These are phyloP conservation scores for Penicillium psychrosexuale DNA, from an alignment of 2,329 filamentous ascomycete genomes.

Conservation along the genomic window DNA sequence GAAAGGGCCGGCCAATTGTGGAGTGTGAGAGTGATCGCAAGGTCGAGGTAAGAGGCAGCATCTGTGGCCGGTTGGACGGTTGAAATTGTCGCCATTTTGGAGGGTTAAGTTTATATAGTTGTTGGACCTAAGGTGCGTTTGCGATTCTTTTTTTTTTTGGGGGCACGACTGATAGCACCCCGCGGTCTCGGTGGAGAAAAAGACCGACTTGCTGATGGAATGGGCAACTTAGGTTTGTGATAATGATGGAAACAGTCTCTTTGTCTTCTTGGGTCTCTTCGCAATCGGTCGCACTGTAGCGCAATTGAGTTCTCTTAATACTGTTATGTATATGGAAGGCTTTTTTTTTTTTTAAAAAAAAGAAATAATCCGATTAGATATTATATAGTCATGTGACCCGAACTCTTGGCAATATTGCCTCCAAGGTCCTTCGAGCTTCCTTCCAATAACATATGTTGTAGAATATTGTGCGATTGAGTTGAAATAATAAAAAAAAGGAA, in stretches of 20 bases:
- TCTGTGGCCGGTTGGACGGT: slow-evolving; percentile 42
- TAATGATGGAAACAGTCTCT: neutral
- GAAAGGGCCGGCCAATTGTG: slow-evolving; percentile 85
- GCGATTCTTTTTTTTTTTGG: neutral
- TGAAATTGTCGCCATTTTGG: slow-evolving; percentile 22
- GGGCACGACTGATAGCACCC: slow-evolving; percentile 8
- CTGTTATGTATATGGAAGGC: neutral
- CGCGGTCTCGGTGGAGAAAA: slow-evolving; percentile 7
- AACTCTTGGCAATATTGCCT: neutral
- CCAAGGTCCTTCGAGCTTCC: neutral
- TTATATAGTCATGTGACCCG: slow-evolving; percentile 10
- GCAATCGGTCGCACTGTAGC: neutral
- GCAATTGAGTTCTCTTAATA: neutral
- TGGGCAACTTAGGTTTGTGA: neutral
- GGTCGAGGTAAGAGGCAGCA: slow-evolving; percentile 70
- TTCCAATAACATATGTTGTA: too few relatives aligned
- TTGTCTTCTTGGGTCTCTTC: neutral
- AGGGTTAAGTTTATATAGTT: neutral
- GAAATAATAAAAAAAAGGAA: neutral
- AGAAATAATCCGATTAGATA: slow-evolving; percentile 10
- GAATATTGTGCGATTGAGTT: too few relatives aligned
- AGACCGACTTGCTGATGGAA: neutral
- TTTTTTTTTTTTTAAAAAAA: neutral
- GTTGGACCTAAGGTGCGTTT: neutral
- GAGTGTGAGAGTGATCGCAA: slow-evolving; percentile 78